Conservation (phyloP, 1,284 basidiomycete species). For the Sphaerobolus stellatus region DNA sequence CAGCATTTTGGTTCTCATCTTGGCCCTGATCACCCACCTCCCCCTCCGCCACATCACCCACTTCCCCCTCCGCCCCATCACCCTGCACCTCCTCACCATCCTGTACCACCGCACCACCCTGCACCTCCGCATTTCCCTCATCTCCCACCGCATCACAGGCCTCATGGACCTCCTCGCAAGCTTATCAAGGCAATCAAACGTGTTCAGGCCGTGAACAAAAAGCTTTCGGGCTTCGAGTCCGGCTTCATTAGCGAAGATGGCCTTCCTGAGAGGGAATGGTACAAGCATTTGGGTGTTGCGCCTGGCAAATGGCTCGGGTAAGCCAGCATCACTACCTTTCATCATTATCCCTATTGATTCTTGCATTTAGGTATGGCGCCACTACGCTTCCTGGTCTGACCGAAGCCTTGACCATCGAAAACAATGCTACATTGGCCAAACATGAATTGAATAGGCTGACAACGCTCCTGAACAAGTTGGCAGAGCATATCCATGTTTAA, state of each 20-base stretch:
- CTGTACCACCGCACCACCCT: constrained; percentile 13
- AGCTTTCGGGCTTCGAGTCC: constrained; percentile 74
- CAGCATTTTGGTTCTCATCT: too few relatives aligned
- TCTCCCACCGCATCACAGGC: constrained; percentile 6
- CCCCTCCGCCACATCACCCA: too few relatives aligned
- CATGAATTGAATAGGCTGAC: constrained; percentile 66
- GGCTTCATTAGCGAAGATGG: constrained; percentile 84
- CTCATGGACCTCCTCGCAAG: constrained; percentile 32
- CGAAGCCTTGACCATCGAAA: constrained; percentile 74
- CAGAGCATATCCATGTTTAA: constrained; percentile 36
- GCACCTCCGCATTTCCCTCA: constrained; percentile 13
- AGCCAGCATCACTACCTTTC: constrained; percentile 22
- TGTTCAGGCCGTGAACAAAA: constrained; percentile 67
- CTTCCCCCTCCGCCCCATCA: constrained; percentile 8
- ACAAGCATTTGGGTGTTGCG: constrained; percentile 80
- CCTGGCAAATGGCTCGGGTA: constrained; percentile 87
- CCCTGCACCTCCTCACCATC: constrained; percentile 3
- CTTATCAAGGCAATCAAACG: constrained; percentile 63
- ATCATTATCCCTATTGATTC: not conserved
- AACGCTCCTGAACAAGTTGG: constrained; percentile 53
- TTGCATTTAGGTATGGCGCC: constrained; percentile 71
- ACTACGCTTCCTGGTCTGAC: constrained; percentile 83
- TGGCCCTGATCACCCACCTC: too few relatives aligned
- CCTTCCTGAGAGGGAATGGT: constrained; percentile 82
- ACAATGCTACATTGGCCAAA: constrained; percentile 58